phyloP scores from a whole-genome alignment of 352 stramenopile species.

The Globisporangium heterothallicum region DNA sequence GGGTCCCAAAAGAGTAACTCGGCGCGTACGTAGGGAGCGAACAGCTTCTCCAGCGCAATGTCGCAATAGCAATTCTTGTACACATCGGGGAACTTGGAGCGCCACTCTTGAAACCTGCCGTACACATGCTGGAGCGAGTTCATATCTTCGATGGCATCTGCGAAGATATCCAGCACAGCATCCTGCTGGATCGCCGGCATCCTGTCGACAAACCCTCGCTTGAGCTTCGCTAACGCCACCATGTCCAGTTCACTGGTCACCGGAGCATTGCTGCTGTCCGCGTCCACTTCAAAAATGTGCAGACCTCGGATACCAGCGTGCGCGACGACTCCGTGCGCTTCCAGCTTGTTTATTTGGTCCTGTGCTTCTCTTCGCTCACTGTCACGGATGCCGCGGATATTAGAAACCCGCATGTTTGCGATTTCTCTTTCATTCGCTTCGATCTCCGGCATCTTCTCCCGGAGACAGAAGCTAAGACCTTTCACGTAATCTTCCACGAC shows the following conservation, averaged over 20 bases:
- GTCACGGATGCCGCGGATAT: slow-evolving; percentile 10
- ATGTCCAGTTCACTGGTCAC: not conserved
- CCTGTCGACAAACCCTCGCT: slow-evolving; percentile 21
- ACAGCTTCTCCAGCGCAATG: slow-evolving; percentile 53
- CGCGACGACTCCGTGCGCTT: not conserved
- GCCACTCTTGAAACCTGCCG: slow-evolving; percentile 65
- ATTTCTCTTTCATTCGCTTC: slow-evolving; percentile 36
- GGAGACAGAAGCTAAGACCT: slow-evolving; percentile 66
- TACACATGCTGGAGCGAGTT: slow-evolving; percentile 58
- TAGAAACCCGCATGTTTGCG: slow-evolving; percentile 12
- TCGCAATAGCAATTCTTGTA: slow-evolving; percentile 65
- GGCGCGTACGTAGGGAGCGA: slow-evolving; percentile 51
- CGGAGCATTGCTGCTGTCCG: not conserved
- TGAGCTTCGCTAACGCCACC: slow-evolving; percentile 5
- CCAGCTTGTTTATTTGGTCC: not conserved
- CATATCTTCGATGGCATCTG: slow-evolving; percentile 63
- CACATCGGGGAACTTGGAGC: slow-evolving; percentile 56
- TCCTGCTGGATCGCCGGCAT: slow-evolving; percentile 2
- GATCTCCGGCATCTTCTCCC: slow-evolving; percentile 55
- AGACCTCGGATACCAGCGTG: slow-evolving; percentile 1
- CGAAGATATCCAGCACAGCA: slow-evolving; percentile 32
- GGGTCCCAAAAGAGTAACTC: slow-evolving; percentile 70
- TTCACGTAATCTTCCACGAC: slow-evolving; percentile 72
- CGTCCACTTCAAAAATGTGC: slow-evolving; percentile 1
- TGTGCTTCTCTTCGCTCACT: not conserved